phyloP scores from a whole-genome alignment of 805 yeast species.

The Sugiyamaella lignohabitans region DNA sequence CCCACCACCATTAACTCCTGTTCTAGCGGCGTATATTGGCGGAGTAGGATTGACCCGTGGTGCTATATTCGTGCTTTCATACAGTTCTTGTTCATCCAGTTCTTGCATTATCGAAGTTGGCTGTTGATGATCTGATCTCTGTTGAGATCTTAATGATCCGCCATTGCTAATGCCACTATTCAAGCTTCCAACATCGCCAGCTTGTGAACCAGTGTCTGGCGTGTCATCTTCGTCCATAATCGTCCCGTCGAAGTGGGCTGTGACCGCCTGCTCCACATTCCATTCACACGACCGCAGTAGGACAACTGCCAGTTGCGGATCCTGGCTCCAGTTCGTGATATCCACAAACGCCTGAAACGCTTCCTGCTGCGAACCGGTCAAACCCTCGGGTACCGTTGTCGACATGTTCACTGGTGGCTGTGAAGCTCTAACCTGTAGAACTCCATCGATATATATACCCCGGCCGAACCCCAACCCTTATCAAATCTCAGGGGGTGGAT shows the following conservation, averaged over 20 bases:
- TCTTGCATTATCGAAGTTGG: conserved; percentile 27
- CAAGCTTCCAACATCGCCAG: neutral
- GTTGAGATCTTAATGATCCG: neutral
- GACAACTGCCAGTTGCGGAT: conserved; percentile 25
- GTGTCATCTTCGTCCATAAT: neutral
- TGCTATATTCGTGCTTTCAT: conserved; percentile 23
- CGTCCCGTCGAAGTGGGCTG: conserved; percentile 18
- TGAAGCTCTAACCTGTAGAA: neutral
- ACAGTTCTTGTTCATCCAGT: conserved; percentile 22
- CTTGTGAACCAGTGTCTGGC: neutral
- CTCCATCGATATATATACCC: neutral
- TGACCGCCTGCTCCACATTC: conserved; percentile 33
- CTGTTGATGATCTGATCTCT: neutral
- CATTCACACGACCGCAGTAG: conserved; percentile 32
- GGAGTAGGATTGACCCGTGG: conserved; percentile 27
- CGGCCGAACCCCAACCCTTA: neutral
- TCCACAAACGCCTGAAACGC: conserved; percentile 27
- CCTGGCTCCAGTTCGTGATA: conserved; percentile 30
- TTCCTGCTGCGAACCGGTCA: conserved; percentile 14
- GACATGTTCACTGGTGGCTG: conserved; percentile 1
- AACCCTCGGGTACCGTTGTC: neutral
- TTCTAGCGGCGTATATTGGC: conserved; percentile 19
- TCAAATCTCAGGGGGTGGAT: no score
- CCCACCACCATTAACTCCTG: conserved; percentile 1
- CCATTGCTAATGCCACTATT: neutral